Percentiles rank a stretch among this genome's conserved stretches.
phyloP scores from a whole-genome alignment of 208 protist genomes.

The Trypanosomatidae sp. region DNA sequence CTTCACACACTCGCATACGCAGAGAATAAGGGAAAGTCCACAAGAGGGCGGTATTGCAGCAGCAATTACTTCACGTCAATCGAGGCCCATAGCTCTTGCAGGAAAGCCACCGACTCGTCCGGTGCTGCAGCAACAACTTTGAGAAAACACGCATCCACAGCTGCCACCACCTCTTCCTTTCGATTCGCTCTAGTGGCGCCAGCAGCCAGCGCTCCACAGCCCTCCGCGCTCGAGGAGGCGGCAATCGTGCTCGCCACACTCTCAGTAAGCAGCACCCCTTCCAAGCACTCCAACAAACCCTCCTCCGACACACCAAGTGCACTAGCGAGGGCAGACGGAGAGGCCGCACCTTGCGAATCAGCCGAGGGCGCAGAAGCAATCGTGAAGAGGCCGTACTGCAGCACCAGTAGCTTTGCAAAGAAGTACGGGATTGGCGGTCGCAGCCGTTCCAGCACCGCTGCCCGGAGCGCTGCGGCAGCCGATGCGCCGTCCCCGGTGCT shows the following conservation, averaged over 20 bases:
- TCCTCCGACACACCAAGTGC: constrained; percentile 13
- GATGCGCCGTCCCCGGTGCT: constrained; percentile 3
- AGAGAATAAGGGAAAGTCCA: neutral
- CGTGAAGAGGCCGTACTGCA: constrained; percentile 22
- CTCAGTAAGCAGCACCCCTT: constrained; percentile 18
- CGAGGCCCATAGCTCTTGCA: constrained; percentile 14
- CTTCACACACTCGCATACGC: neutral
- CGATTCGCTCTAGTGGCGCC: neutral
- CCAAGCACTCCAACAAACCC: constrained; percentile 14
- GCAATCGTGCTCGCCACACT: neutral
- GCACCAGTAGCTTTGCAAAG: constrained; percentile 20
- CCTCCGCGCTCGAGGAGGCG: neutral
- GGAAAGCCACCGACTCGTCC: neutral
- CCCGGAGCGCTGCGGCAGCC: neutral
- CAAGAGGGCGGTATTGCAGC: neutral
- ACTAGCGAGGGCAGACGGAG: neutral
- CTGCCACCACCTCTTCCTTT: neutral
- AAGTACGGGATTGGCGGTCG: constrained; percentile 21
- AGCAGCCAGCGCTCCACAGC: neutral
- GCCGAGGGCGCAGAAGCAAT: neutral
- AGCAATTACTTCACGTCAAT: neutral
- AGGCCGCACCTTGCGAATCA: neutral
- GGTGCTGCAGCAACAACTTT: constrained; percentile 9
- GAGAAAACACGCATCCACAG: constrained; percentile 4
- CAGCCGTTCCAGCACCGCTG: constrained; percentile 9